Evolutionary conservation across 2,329 filamentous ascomycete genomes (phyloP).

Genomic region (Verruconis gallopava): DNA sequence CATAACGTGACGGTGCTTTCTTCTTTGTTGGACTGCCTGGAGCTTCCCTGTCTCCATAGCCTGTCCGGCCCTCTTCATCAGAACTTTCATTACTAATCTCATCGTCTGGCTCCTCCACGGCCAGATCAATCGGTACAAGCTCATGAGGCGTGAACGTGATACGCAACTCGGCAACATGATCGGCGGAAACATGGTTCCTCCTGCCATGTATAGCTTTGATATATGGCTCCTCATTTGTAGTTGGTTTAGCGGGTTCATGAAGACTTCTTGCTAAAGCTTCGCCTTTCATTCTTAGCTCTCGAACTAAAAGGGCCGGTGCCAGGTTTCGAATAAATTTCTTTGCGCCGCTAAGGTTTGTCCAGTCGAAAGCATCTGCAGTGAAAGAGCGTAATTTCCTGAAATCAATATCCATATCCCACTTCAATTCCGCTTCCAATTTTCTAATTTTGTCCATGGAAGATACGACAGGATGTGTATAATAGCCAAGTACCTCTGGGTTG

Average conservation of each 20-base stretch:
- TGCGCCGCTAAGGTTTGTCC: conserved; percentile 65
- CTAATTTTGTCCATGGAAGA: conserved; percentile 48
- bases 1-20: conserved; percentile 38
- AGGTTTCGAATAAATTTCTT: conserved; percentile 74
- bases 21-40: conserved; percentile 30
- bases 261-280: conserved; percentile 7
- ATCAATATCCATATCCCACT: conserved; percentile 53
- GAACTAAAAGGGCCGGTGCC: conserved; percentile 60
- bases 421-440: conserved; percentile 39
- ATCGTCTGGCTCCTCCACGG: conserved; percentile 59
- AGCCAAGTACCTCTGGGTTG: conserved; percentile 62
- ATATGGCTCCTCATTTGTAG: conserved; percentile 34
- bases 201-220: conserved; percentile 55
- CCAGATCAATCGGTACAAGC: conserved; percentile 65
- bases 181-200: conserved; percentile 59
- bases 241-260: not conserved
- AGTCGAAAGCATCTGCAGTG: conserved; percentile 69
- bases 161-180: conserved; percentile 63
- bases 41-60: conserved; percentile 20
- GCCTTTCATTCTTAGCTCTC: conserved; percentile 35
- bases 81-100: conserved; percentile 35
- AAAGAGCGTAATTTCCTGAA: conserved; percentile 58
- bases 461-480: conserved; percentile 78
- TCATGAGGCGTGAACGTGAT: conserved; percentile 64
- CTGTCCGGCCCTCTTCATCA: conserved; percentile 20